Evolutionary conservation across 192 early-diverging fungal genomes (phyloP), one percentile per base, ranked within the genome.

Genomic region (Coemansia guatemalensis): DNA sequence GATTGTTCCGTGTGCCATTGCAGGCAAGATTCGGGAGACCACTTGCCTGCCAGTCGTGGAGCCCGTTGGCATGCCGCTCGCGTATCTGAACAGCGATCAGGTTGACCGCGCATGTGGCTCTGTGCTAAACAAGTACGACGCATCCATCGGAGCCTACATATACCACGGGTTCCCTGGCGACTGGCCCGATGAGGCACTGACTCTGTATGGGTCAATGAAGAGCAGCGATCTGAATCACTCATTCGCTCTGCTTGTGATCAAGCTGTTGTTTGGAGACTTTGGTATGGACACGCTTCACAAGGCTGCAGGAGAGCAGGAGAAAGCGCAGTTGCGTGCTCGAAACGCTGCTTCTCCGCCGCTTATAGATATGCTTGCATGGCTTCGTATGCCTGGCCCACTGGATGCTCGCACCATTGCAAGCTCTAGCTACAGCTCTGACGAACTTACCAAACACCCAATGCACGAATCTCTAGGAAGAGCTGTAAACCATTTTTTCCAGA

Each of bases 181-280:
- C 20, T 74, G 77, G 77, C 77, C 77, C 20, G 48, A 71, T 41
- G 77, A 80, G 62, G 72, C 74, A 7, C 50, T 80, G 68, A 80
- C 77, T 8, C 54, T 80, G 30, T 80, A 61, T 32, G 77, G 68
- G 26, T 69, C 65, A 29, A 71, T 54, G 8, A 64, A 53, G 18
- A 56, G 64, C 50, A 33, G 29, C 4, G 58, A 67, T 29, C 32
- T 74, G 33, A 53, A 49, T 2, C 33, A 51, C 2, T 68, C 71
- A n/a, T 74, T 80, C 56, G 57, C 66, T 7, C 57, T 74, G 32
- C 48, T 74, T 29, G 54, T 61, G n/a, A 48, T 74, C 22, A 80
- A 80, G 53, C 65, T 80, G 25, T 54, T 80, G 54, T 80, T 74
- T 73, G 77, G 77, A 57, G 77, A 80, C 50, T 80, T 80, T 71